Base-by-base conservation (phyloP, 2,329 filamentous ascomycete genomes). In the Myriosclerotinia scirpicola region DNA sequence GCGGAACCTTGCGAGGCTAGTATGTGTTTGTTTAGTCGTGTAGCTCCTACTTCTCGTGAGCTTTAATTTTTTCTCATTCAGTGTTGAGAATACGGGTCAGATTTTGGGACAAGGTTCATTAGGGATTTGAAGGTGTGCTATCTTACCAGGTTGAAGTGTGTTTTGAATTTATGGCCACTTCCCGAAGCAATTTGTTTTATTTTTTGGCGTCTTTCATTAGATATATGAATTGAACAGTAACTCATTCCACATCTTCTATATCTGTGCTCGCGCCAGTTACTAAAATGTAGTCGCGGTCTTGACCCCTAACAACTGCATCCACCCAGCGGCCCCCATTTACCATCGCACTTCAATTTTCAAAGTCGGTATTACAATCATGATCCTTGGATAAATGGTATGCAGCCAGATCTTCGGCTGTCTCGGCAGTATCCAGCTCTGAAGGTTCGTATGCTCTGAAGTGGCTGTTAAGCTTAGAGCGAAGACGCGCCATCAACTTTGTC, bases 11-110 rank as follows among this genome's bases (percentile, higher is more conserved):
- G 46, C 17, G 11, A 53, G 12, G 46, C 44, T 30, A 60, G 54
- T 53, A 36, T 65, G 46, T 65, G 54, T 53, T 26, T 60, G 8
- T 60, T 60, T 1, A 53, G 64, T 65, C 54, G 54, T 42, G 54
- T 44, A 9, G 14, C 42, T 15, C 64, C 64, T n/a, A 65, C 36
- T 22, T 65, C 54, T 26, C 50, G 64, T 15, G 64, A 65, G 5
- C 64, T 65, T 60, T 65, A 7, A 60, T 50, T 46, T 26, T 26
- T 26, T 3, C 2, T 26, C 3, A 26, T 26, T 26, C 26, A 3
- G 26, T 26, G 26, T 26, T 26, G 26, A 26, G 26, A 26, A 26
- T 26, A 26, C 26, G 26, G 26, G 26, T 26, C 26, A 3, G 26
- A 26, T 26, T 26, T 26, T 26, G 3, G 26, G 26, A 26, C 2